Evolutionary conservation across 805 yeast species (phyloP).

Genomic region (Ogataea methylovora): DNA sequence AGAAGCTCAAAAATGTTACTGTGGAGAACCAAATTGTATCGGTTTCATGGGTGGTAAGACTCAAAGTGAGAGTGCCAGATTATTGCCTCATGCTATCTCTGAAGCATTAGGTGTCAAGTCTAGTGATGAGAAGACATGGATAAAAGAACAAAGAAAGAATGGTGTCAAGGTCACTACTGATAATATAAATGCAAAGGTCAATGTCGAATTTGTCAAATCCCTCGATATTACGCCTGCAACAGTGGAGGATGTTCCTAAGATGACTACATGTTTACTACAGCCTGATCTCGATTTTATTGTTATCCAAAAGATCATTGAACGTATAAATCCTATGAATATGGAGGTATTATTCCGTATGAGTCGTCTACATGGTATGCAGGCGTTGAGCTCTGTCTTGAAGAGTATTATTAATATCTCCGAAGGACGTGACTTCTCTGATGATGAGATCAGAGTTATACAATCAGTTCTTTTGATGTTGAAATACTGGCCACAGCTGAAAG

Average conservation of each 20-base stretch:
- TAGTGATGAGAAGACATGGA: constrained; percentile 64
- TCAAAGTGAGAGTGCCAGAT: constrained; percentile 84
- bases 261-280: constrained; percentile 72
- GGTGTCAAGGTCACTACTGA: constrained; percentile 42
- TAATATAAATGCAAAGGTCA: constrained; percentile 48
- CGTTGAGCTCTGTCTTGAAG: constrained; percentile 56
- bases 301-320: constrained; percentile 55
- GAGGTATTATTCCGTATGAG: constrained; percentile 52
- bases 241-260: constrained; percentile 61
- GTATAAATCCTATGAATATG: constrained; percentile 51
- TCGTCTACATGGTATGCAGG: constrained; percentile 80
- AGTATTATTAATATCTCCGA: constrained; percentile 13
- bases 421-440: constrained; percentile 8
- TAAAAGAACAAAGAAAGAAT: constrained; percentile 46
- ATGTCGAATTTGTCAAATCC: constrained; percentile 56
- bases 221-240: constrained; percentile 46
- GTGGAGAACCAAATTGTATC: constrained; percentile 88
- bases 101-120: constrained; percentile 78
- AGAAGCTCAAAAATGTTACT: constrained; percentile 86
- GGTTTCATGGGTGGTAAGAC: constrained; percentile 96
- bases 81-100: constrained; percentile 74
- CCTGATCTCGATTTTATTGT: constrained; percentile 62
- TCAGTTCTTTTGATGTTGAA: constrained; percentile 50
- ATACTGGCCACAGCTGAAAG: constrained; percentile 63
- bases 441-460: constrained; percentile 33